A percentile compares a stretch with the other conserved stretches of the same genome.
phyloP scores from a whole-genome alignment of 108 stramenopile species.

The Schizochytrium sp. region DNA sequence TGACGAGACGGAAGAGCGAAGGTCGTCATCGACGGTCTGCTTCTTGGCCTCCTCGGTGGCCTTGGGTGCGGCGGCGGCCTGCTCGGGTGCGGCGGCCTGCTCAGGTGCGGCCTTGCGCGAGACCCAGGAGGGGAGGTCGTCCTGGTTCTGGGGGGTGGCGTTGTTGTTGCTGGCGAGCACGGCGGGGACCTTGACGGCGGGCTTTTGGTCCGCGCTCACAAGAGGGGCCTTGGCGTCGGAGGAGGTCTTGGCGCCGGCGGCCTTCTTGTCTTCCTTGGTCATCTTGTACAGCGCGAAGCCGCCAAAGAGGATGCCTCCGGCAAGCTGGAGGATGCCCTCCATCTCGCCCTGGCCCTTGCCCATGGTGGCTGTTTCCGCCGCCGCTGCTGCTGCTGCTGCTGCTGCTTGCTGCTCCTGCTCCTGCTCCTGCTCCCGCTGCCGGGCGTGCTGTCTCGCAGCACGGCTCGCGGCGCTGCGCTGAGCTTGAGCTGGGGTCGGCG shows the following conservation, averaged over 20 bases:
- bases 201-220: neutral
- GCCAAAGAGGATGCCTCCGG: neutral
- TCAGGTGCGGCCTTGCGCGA: neutral
- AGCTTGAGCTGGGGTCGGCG: too few species aligned
- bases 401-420: too few species aligned
- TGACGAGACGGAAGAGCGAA: neutral
- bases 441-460: too few species aligned
- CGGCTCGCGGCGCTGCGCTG: too few species aligned
- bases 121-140: neutral
- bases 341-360: constrained; percentile 17
- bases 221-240: too few species aligned
- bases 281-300: constrained; percentile 14
- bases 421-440: too few species aligned
- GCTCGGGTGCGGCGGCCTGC: neutral
- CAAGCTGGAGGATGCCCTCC: constrained; percentile 8
- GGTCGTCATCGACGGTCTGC: neutral
- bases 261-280: neutral
- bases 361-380: neutral
- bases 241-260: neutral
- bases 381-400: too few species aligned
- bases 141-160: neutral
- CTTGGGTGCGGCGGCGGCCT: too few species aligned
- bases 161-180: neutral
- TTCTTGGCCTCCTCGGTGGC: neutral
- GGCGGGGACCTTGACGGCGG: neutral